Conservation (phyloP, 768 basidiomycete species). For the Clitopilus hobsonii region DNA sequence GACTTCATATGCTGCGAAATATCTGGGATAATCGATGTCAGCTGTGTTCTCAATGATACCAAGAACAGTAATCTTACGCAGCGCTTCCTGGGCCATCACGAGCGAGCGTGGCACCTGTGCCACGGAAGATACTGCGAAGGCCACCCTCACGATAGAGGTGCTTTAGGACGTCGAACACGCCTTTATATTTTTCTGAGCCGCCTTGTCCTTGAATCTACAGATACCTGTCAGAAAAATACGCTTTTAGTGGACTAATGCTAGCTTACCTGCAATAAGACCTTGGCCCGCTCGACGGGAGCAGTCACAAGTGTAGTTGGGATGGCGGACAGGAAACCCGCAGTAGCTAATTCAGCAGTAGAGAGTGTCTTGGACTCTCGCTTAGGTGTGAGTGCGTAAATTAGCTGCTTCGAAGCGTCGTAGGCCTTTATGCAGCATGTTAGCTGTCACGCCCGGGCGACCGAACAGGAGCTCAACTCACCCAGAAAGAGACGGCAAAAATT, state of each 20-base stretch:
- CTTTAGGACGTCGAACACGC: conserved; percentile 85
- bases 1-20: conserved; percentile 96
- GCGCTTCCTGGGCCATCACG: conserved; percentile 97
- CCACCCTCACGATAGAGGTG: conserved; percentile 95
- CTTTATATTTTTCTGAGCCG: conserved; percentile 72
- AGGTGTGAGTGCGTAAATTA: conserved; percentile 80
- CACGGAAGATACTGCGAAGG: conserved; percentile 85
- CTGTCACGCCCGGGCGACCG: neutral
- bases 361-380: conserved; percentile 60
- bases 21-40: too few species aligned
- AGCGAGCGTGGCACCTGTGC: conserved; percentile 88
- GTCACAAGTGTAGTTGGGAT: conserved; percentile 88
- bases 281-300: conserved; percentile 96
- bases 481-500: conserved; percentile 97
- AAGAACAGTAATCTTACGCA: conserved; percentile 78
- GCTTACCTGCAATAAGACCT: conserved; percentile 86
- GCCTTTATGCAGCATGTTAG: conserved; percentile 45
- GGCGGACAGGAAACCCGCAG: conserved; percentile 92
- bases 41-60: too few species aligned
- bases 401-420: conserved; percentile 87
- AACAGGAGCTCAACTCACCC: conserved; percentile 49
- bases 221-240: conserved; percentile 8
- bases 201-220: conserved; percentile 87
- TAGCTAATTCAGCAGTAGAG: conserved; percentile 75
- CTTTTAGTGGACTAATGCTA: too few species aligned